Evolutionary conservation across 1,284 basidiomycete genomes (phyloP), one percentile per base, ranked within the genome.

Genomic region (Sporisorium reilianum): DNA sequence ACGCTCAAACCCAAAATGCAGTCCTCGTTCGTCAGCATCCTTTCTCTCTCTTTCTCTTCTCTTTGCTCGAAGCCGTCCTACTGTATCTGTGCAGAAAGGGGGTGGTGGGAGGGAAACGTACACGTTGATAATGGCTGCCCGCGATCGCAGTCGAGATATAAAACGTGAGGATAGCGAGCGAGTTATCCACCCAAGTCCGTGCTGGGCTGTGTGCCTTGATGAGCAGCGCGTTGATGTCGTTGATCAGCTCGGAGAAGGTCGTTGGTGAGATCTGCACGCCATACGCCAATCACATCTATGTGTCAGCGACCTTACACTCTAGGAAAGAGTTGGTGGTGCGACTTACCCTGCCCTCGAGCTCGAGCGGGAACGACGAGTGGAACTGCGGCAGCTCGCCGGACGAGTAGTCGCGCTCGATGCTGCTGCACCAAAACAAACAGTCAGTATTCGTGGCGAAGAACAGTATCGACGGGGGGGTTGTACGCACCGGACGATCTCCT

Each of bases 391-490:
- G 85, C 82, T 94, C 93, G 6, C 93, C 93, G 0, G 90, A 89
- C 18, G 87, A 89, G 79, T 93, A 94, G 84, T 94, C 93, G 46
- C 93, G 87, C 85, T 94, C 93, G 53, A 94, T 87, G 38, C 93
- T 73, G 30, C 28, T 9, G 28, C 32, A 3, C 4, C 18, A 25
- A 32, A 12, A 48, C 12, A 30, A 55, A 25, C 26, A 45, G 26
- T 5, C 12, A 46, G 44, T 9, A 5, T 30, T 30, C 28, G 52
- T 7, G 28, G 7, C 3, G 22, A 32, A 20, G 46, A n/a, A n/a
- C n/a, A n/a, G n/a, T n/a, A n/a, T n/a, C n/a, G n/a, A n/a, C n/a
- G n/a, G n/a, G n/a, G n/a, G 46, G 26, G 12, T 11, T 20, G 22
- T 23, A 58, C 76, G 8, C 23, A 78, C 77, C 78, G 88, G 62